Percentiles rank a stretch among this genome's conserved stretches.
Evolutionary conservation across 768 basidiomycete species (phyloP).

Genomic region (Tylopilus sp.): DNA sequence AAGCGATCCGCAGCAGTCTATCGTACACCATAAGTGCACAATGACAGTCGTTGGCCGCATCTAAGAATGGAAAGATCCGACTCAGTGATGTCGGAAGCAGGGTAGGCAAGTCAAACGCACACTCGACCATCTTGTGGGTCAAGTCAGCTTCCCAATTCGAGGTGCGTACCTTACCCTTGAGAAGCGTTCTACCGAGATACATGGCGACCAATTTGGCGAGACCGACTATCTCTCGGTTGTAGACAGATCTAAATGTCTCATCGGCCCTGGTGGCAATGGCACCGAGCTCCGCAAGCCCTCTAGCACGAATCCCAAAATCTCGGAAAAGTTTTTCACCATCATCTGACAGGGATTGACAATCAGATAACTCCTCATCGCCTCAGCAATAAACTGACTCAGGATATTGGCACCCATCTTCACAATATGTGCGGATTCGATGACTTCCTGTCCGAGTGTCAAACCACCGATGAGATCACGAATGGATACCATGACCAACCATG

Average conservation of each 20-base stretch:
- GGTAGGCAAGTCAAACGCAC: slow-evolving; percentile 18
- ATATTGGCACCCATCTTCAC: slow-evolving; percentile 50
- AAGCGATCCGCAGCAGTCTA: slow-evolving; percentile 33
- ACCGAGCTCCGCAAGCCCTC: slow-evolving; percentile 45
- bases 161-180: slow-evolving; percentile 44
- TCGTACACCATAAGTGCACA: slow-evolving; percentile 44
- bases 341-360: slow-evolving; percentile 25
- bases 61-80: slow-evolving; percentile 19
- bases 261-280: slow-evolving; percentile 41
- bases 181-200: slow-evolving; percentile 38
- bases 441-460: slow-evolving; percentile 29
- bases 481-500: slow-evolving; percentile 26
- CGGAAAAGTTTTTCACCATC: slow-evolving; percentile 47
- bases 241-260: slow-evolving; percentile 27
- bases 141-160: slow-evolving; percentile 45
- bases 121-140: slow-evolving; percentile 36
- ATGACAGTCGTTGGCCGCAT: slow-evolving; percentile 52
- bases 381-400: slow-evolving; percentile 33
- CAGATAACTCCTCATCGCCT: not conserved
- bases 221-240: slow-evolving; percentile 39
- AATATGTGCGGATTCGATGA: slow-evolving; percentile 41
- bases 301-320: slow-evolving; percentile 43
- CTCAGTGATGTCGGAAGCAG: not conserved
- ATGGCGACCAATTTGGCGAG: slow-evolving; percentile 42
- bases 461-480: not conserved